phyloP scores from a whole-genome alignment of 371 early-diverging fungal genomes.

The Catenaria anguillulae region DNA sequence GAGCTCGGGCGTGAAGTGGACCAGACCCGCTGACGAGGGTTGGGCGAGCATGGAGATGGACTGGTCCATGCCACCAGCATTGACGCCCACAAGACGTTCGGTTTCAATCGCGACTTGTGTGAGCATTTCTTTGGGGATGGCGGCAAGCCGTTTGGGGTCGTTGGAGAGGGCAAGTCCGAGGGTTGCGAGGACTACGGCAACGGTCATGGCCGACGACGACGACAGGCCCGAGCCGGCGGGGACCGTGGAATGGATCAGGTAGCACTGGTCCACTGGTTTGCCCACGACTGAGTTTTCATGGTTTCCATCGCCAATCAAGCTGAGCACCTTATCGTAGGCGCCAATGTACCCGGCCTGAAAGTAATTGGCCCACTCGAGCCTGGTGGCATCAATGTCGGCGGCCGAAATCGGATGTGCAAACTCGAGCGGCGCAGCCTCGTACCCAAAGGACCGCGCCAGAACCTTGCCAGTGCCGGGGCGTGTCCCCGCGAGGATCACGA shows the following conservation, averaged over 20 bases:
- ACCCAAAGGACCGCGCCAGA: constrained; percentile 42
- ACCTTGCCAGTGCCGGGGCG: constrained; percentile 17
- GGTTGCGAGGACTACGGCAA: constrained; percentile 57
- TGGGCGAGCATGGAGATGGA: constrained; percentile 66
- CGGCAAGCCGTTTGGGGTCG: no score
- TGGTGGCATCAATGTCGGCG: constrained; percentile 38
- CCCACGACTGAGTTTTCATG: no score
- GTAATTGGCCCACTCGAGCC: constrained; percentile 71
- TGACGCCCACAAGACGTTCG: constrained; percentile 71
- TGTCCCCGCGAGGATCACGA: constrained; percentile 49
- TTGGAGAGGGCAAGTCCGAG: constrained; percentile 29
- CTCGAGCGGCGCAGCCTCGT: constrained; percentile 26
- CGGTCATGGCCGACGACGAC: constrained; percentile 69
- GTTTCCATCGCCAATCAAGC: no score
- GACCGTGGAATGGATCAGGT: constrained; percentile 62
- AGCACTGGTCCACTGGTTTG: no score
- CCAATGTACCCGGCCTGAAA: constrained; percentile 66
- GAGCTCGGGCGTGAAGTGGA: constrained; percentile 70
- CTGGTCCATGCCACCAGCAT: constrained; percentile 64
- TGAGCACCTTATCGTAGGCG: background rate
- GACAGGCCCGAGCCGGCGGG: constrained; percentile 78
- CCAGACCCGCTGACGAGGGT: constrained; percentile 53
- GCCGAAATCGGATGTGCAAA: constrained; percentile 30
- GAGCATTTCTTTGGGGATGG: constrained; percentile 43
- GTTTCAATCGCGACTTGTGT: constrained; percentile 60